These are phyloP conservation scores for Vachellia collinsii DNA, from an alignment of 306 rosid species.

Conservation along the genomic window DNA sequence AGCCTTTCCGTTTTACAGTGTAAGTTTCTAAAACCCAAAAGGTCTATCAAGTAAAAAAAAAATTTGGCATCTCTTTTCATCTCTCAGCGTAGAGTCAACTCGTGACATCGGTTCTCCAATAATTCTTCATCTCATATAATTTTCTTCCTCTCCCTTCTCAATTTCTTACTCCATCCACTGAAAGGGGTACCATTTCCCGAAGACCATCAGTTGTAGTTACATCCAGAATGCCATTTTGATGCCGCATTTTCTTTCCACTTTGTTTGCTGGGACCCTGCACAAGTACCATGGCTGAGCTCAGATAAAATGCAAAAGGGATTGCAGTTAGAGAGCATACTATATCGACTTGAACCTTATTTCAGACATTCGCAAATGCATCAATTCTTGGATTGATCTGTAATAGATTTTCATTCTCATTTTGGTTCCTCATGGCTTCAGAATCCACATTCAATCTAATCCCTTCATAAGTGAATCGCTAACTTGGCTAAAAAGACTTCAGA, in stretches of 20 bases:
- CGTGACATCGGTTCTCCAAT: not conserved
- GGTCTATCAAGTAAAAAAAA: constrained; percentile 2
- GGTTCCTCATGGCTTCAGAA: not conserved
- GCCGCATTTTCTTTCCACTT: constrained; percentile 47
- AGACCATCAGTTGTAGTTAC: constrained; percentile 31
- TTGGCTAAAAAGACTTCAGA: not conserved
- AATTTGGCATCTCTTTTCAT: not conserved
- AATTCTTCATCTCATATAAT: constrained; percentile 20
- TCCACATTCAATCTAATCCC: not conserved
- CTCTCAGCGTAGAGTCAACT: constrained; percentile 17
- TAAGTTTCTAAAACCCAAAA: constrained; percentile 18
- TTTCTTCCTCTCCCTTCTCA: constrained; percentile 19
- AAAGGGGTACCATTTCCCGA: constrained; percentile 22
- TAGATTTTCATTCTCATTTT: not conserved
- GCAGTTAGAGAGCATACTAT: constrained; percentile 2
- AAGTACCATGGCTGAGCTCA: constrained; percentile 31
- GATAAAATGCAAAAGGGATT: constrained; percentile 8
- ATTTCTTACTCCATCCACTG: constrained; percentile 17
- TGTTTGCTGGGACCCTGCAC: constrained; percentile 52
- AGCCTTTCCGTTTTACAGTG: not conserved
- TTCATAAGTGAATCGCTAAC: not conserved
- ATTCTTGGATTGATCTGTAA: not conserved
- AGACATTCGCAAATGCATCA: not conserved
- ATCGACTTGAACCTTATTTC: not conserved
- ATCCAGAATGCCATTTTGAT: constrained; percentile 31